Evolutionary conservation across 164 flowering plant genomes (phyloP).

Genomic region (Magnolia sinica): DNA sequence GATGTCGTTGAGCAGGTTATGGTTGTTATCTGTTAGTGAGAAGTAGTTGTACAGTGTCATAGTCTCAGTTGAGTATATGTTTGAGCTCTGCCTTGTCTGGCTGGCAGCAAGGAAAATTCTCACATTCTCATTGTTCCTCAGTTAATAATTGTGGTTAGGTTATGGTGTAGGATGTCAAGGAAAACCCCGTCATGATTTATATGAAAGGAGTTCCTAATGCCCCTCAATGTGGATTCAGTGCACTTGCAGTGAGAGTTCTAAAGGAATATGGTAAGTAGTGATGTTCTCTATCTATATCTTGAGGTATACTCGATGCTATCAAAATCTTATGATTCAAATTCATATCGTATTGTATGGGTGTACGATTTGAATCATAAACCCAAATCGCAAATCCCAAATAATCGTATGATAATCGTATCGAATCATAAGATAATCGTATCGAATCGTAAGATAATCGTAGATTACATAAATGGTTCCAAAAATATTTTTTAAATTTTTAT

Average conservation of each 20-base stretch:
- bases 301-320: too few species aligned
- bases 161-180: conserved; percentile 75
- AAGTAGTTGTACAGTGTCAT: too few species aligned
- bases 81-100: background rate
- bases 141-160: background rate
- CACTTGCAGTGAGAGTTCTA: conserved; percentile 81
- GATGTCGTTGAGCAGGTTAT: conserved; percentile 80
- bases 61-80: too few species aligned
- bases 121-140: background rate
- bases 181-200: conserved; percentile 83
- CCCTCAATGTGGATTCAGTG: conserved; percentile 91
- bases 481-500: too few species aligned
- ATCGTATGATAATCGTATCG: too few species aligned
- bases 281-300: background rate
- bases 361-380: too few species aligned
- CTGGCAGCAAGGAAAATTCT: background rate
- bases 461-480: too few species aligned
- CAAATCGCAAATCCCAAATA: too few species aligned
- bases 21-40: background rate
- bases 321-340: too few species aligned
- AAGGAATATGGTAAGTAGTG: conserved; percentile 56
- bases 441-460: too few species aligned
- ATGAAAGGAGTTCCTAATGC: conserved; percentile 89
- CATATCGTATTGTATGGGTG: too few species aligned
- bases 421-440: too few species aligned